phyloP scores from a whole-genome alignment of 2,329 filamentous ascomycete genomes.

The Fusarium sp. region DNA sequence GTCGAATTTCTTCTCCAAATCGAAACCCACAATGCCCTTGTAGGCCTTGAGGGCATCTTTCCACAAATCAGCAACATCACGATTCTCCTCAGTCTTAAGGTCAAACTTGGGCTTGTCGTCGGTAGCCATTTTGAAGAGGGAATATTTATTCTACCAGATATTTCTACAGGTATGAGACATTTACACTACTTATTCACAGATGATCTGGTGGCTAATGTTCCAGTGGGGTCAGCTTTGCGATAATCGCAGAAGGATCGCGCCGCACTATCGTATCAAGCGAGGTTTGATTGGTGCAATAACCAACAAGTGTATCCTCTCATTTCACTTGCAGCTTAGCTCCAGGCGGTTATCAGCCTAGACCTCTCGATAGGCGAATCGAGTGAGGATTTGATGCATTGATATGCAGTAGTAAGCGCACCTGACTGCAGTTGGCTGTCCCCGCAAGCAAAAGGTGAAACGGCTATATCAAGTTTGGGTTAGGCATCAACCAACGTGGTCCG shows the following conservation, averaged over 20 bases:
- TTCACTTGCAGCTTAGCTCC: not conserved
- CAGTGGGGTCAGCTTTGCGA: not conserved
- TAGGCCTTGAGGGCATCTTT: constrained; percentile 52
- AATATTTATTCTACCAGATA: not conserved
- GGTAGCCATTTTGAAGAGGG: not conserved
- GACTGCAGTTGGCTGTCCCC: too few relatives aligned
- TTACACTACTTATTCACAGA: not conserved
- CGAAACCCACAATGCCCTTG: constrained; percentile 53
- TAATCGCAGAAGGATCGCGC: not conserved
- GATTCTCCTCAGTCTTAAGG: constrained; percentile 44
- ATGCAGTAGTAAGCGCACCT: too few relatives aligned
- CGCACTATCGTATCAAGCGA: not conserved
- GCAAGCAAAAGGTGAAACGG: too few relatives aligned
- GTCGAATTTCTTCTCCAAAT: constrained; percentile 50
- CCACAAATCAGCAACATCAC: constrained; percentile 52
- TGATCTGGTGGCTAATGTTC: too few relatives aligned
- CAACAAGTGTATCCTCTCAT: not conserved
- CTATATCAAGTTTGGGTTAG: too few relatives aligned
- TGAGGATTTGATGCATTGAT: not conserved
- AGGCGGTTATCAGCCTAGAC: not conserved
- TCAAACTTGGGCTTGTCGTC: constrained; percentile 14
- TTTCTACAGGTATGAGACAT: not conserved
- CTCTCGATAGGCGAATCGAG: too few relatives aligned
- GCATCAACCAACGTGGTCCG: too few relatives aligned
- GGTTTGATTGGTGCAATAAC: not conserved